Conservation (phyloP, 345 rosid species). For the Salix caprea region DNA sequence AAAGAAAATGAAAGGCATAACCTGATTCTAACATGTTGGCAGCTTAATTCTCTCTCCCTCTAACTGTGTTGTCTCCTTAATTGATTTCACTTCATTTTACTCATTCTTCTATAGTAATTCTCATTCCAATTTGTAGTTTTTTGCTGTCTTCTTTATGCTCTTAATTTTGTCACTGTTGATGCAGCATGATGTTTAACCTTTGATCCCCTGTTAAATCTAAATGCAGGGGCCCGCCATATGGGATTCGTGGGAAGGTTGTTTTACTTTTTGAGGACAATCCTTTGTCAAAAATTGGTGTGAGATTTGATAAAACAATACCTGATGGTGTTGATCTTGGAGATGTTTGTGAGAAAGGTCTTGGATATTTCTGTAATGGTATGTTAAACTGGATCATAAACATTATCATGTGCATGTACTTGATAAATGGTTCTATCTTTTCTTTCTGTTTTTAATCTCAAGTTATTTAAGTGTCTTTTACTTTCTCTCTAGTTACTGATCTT, state of each 20-base stretch:
- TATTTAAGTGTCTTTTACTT: slow-evolving; percentile 16
- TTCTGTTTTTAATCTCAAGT: slow-evolving; percentile 14
- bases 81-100: not conserved
- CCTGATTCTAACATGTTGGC: not conserved
- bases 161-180: not conserved
- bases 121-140: not conserved
- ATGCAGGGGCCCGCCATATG: slow-evolving; percentile 62
- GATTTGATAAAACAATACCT: slow-evolving; percentile 66
- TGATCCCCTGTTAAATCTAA: slow-evolving; percentile 3
- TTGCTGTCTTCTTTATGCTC: not conserved
- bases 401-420: not conserved
- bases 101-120: not conserved
- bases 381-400: slow-evolving; percentile 1
- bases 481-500: slow-evolving; percentile 59
- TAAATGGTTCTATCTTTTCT: not conserved
- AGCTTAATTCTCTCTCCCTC: not conserved
- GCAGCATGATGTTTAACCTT: not conserved
- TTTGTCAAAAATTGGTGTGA: slow-evolving; percentile 77
- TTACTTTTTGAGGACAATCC: slow-evolving; percentile 68
- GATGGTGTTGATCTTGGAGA: slow-evolving; percentile 90
- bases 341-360: slow-evolving; percentile 60
- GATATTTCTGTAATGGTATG: slow-evolving; percentile 83
- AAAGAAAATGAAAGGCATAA: not conserved
- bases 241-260: slow-evolving; percentile 61
- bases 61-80: not conserved